Evolutionary conservation across 805 yeast species (phyloP).

Genomic region (Hanseniaspora taiwanica): DNA sequence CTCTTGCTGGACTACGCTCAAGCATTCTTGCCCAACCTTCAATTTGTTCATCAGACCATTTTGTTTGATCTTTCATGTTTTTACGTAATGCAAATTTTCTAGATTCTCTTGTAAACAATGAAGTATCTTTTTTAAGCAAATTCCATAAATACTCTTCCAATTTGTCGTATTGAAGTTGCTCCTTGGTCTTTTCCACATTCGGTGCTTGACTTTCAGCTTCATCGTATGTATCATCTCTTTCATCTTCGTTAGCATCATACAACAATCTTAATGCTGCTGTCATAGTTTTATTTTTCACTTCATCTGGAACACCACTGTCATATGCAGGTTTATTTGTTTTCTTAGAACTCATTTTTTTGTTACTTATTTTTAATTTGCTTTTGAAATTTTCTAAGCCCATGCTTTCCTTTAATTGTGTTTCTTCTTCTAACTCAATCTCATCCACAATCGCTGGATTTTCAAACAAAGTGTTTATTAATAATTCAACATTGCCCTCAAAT

Average conservation of each 20-base stretch:
- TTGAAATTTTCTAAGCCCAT: slow-evolving; percentile 4
- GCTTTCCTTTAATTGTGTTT: slow-evolving; percentile 4
- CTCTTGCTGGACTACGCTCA: slow-evolving; percentile 48
- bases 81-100: slow-evolving; percentile 41
- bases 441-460: slow-evolving; percentile 40
- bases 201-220: slow-evolving; percentile 29
- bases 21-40: slow-evolving; percentile 89
- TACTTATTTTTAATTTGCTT: slow-evolving; percentile 3
- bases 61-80: slow-evolving; percentile 36
- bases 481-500: slow-evolving; percentile 41
- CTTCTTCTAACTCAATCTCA: slow-evolving; percentile 6
- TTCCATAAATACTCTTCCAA: slow-evolving; percentile 47
- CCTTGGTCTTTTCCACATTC: slow-evolving; percentile 8
- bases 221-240: slow-evolving; percentile 66
- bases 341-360: slow-evolving; percentile 5
- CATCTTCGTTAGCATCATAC: slow-evolving; percentile 72
- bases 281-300: slow-evolving; percentile 43
- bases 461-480: slow-evolving; percentile 42
- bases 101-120: slow-evolving; percentile 31
- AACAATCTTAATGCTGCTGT: slow-evolving; percentile 47
- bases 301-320: slow-evolving; percentile 27
- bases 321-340: slow-evolving; percentile 4
- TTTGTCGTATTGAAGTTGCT: slow-evolving; percentile 24
- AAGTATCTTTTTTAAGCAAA: slow-evolving; percentile 37
- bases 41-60: slow-evolving; percentile 81